These are phyloP conservation scores for Phyllachora maydis DNA, from an alignment of 2,329 filamentous ascomycete species.

Conservation along the genomic window DNA sequence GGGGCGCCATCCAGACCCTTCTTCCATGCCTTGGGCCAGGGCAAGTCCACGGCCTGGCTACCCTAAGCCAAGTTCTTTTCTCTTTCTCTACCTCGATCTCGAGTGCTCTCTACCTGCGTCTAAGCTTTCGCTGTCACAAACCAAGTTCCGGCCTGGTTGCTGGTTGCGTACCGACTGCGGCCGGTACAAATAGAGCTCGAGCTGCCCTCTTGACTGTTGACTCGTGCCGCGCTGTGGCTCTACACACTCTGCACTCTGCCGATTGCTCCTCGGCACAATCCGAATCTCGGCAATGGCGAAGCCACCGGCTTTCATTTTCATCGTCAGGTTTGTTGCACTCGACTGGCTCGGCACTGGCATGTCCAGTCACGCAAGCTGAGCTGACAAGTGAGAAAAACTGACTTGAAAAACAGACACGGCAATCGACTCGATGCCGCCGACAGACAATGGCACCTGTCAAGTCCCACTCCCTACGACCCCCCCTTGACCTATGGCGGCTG, in stretches of 20 bases:
- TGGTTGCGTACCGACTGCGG: too few relatives aligned
- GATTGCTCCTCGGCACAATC: too few relatives aligned
- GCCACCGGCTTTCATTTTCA: constrained; percentile 20
- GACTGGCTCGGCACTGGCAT: not conserved
- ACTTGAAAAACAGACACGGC: constrained; percentile 45
- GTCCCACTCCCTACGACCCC: constrained; percentile 85
- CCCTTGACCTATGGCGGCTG: constrained; percentile 90
- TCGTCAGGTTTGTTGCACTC: constrained; percentile 16
- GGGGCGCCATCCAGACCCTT: too few relatives aligned
- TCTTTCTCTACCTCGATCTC: too few relatives aligned
- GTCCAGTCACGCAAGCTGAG: not conserved
- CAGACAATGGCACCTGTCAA: constrained; percentile 84
- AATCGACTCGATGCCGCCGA: constrained; percentile 87
- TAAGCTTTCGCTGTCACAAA: too few relatives aligned
- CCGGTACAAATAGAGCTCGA: constrained; percentile 4
- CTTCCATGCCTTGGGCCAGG: too few relatives aligned
- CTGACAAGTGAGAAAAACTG: not conserved
- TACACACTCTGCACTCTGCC: too few relatives aligned
- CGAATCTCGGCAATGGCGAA: constrained; percentile 17
- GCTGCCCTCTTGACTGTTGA: not conserved
- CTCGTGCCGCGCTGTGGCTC: too few relatives aligned
- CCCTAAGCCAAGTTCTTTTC: too few relatives aligned
- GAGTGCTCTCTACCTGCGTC: too few relatives aligned
- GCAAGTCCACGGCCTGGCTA: too few relatives aligned
- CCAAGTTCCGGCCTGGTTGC: too few relatives aligned